phyloP scores from a whole-genome alignment of 2,329 filamentous ascomycete genomes.

The Daldinia eschscholtzii region DNA sequence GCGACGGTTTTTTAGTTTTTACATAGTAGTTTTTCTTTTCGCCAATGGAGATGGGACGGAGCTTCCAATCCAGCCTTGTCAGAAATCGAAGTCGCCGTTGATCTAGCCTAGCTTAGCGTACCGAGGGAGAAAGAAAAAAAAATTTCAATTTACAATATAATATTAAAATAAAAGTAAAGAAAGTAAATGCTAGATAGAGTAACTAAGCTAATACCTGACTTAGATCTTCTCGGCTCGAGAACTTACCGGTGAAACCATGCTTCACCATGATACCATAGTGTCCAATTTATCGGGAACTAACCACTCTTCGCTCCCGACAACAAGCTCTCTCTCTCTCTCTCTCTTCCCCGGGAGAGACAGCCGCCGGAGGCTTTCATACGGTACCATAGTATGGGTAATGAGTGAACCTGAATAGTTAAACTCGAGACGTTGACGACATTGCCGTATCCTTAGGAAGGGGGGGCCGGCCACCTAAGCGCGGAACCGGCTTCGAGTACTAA shows the following conservation, averaged over 20 bases:
- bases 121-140: no score
- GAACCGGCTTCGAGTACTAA: neutral
- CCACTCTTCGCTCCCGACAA: neutral
- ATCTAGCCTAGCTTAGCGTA: neutral
- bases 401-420: neutral
- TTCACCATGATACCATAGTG: slow-evolving; percentile 4
- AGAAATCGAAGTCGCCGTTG: neutral
- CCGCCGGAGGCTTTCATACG: neutral
- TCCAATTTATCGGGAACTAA: neutral
- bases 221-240: neutral
- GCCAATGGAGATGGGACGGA: no score
- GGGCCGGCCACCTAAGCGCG: neutral
- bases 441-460: neutral
- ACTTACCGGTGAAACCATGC: neutral
- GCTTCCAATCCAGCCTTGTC: no score
- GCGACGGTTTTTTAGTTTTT: neutral
- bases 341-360: neutral
- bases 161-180: no score
- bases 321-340: neutral
- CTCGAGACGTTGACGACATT: slow-evolving; percentile 1
- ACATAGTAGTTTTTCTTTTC: no score
- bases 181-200: neutral
- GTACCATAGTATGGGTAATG: neutral
- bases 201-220: neutral
- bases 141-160: neutral